Base-by-base conservation (phyloP, 2,329 filamentous ascomycete genomes). In the Microascus cirrosus region DNA sequence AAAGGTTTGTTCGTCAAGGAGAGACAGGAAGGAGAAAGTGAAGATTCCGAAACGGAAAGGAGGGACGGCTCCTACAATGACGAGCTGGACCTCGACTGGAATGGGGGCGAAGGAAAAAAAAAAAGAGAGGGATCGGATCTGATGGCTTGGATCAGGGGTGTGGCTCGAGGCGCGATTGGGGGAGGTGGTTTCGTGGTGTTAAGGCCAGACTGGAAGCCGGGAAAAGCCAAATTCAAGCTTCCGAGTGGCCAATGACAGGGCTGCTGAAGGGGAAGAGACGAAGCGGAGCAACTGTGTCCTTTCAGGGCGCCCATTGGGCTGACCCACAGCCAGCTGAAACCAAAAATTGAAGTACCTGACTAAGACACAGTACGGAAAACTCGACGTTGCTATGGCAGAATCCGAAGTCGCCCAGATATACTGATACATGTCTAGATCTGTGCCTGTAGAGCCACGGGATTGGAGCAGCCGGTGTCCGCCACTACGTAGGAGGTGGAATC, bases 231-330 rank as follows among this genome's bases (percentile, higher is more conserved):
- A 18, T 57, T 22, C 6, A 34, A 28, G 25, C n/a, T 50, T 20
- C 22, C 20, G 15, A 32, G 18, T 8, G 48, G 48, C 55, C 55
- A 57, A 57, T 57, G 18, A 51, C 15, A 48, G 39, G 25, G 42
- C 50, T 13, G 55, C 32, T n/a, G 24, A 54, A 34, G 34, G n/a
- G 53, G 12, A 20, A n/a, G 15, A 50, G 22, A 20, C 28, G 2
- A 36, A 45, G 34, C 55, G 32, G 55, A 34, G 55, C 55, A 56
- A 56, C 53, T 56, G 55, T 56, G 55, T 56, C 55, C 55, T 56
- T 51, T 56, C 55, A 56, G 39, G 10, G n/a, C 25, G 55, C 15
- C 42, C 35, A 34, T 36, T 22, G 32, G 42, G 50, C 34, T 45
- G n/a, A 18, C n/a, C 11, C 7, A 34, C 39, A 8, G 45, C 7